phyloP scores from a whole-genome alignment of 2,329 filamentous ascomycete species.

The Tympanopsis confertula region DNA sequence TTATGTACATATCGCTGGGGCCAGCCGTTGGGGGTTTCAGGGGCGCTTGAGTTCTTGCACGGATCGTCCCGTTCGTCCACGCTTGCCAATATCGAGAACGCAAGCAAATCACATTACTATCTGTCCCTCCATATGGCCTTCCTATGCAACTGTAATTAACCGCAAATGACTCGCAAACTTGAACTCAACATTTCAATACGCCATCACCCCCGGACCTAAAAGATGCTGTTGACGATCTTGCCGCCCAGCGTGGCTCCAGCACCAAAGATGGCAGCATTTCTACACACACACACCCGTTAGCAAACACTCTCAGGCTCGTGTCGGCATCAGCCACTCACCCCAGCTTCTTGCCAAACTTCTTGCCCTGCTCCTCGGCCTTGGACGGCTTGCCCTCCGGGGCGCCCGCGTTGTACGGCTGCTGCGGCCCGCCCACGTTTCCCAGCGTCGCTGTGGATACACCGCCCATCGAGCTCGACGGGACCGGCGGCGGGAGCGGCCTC shows the following conservation, averaged over 20 bases:
- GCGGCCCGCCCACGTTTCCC: conserved; percentile 10
- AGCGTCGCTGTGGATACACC: conserved; percentile 10
- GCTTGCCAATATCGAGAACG: no score
- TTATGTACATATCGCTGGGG: no score
- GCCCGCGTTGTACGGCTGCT: conserved; percentile 9
- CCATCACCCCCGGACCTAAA: conserved; percentile 41
- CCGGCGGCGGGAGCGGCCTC: conserved; percentile 1
- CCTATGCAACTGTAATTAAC: no score
- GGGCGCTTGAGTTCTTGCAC: no score
- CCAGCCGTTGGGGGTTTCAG: no score
- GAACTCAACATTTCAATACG: no score
- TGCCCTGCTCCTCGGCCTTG: conserved; percentile 66
- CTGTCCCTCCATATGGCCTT: no score
- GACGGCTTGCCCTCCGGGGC: conserved; percentile 27
- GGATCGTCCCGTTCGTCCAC: no score
- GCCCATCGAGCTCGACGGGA: conserved; percentile 2
- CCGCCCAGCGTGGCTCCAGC: conserved; percentile 83
- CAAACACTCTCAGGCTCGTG: conserved; percentile 12
- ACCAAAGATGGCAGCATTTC: conserved; percentile 70
- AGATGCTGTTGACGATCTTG: conserved; percentile 83
- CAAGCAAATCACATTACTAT: no score
- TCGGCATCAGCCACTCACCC: conserved; percentile 39
- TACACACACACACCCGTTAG: neutral
- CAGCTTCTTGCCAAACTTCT: conserved; percentile 94
- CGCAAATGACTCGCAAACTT: no score